phyloP scores from a whole-genome alignment of 768 basidiomycete genomes.

The Suillus clintonianus region DNA sequence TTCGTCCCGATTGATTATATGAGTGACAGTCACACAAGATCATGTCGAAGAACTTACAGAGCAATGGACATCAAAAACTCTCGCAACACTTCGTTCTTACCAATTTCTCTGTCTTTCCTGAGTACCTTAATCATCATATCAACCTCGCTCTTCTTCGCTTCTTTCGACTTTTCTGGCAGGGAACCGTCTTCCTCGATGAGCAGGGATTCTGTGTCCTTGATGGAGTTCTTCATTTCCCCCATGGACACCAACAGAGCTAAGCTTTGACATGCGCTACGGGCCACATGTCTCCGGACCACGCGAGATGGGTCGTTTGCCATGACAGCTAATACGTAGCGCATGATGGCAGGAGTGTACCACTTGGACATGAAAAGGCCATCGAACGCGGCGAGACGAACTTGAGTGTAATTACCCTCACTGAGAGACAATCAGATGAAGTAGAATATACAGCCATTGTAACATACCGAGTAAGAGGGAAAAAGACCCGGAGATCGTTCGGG shows the following conservation, averaged over 20 bases:
- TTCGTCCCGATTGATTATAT: constrained; percentile 28
- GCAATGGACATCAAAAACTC: constrained; percentile 82
- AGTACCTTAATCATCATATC: constrained; percentile 86
- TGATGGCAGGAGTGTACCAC: constrained; percentile 83
- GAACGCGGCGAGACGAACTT: constrained; percentile 91
- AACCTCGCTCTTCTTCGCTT: constrained; percentile 79
- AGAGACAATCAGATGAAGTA: constrained; percentile 11
- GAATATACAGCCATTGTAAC: constrained; percentile 19
- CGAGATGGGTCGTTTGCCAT: constrained; percentile 86
- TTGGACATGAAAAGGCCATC: constrained; percentile 90
- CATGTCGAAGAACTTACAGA: constrained; percentile 51
- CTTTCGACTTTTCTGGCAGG: constrained; percentile 66
- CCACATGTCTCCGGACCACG: constrained; percentile 81
- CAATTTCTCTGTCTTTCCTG: constrained; percentile 83
- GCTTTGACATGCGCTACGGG: constrained; percentile 82
- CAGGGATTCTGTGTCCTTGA: constrained; percentile 75
- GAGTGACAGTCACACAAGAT: constrained; percentile 4
- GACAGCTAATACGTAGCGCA: constrained; percentile 86
- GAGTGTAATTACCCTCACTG: constrained; percentile 92
- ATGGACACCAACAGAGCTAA: constrained; percentile 83
- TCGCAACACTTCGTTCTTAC: constrained; percentile 76
- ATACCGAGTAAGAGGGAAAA: constrained; percentile 88
- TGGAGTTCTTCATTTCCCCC: constrained; percentile 80
- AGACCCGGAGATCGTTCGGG: constrained; percentile 72
- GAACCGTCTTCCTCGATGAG: constrained; percentile 88